Evolutionary conservation across 2,329 filamentous ascomycete species (phyloP).

Genomic region (Lojkania enalia): DNA sequence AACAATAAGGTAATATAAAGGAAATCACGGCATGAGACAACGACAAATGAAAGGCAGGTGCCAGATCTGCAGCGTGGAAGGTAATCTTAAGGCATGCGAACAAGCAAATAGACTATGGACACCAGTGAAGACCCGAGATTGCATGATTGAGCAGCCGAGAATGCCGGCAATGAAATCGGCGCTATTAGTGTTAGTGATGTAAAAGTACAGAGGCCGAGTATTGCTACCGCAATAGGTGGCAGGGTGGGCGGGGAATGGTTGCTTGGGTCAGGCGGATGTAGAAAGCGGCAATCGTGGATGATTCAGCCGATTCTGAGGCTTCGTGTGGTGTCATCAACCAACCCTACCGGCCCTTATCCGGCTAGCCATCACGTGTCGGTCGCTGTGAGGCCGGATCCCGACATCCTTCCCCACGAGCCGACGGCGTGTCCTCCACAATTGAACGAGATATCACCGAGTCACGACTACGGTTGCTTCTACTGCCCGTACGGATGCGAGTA

Average conservation of each 20-base stretch:
- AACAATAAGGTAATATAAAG: not conserved
- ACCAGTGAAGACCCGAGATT: conserved; percentile 12
- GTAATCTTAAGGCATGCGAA: conserved; percentile 12
- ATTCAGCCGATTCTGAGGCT: no score
- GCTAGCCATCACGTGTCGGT: no score
- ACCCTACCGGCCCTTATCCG: no score
- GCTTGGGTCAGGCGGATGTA: conserved; percentile 8
- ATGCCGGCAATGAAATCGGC: conserved; percentile 21
- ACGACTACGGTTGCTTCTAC: no score
- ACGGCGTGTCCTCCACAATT: not conserved
- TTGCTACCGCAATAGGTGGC: conserved; percentile 17
- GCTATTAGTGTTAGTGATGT: conserved; percentile 1
- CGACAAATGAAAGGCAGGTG: conserved; percentile 4
- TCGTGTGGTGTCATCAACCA: no score
- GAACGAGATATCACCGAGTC: not conserved
- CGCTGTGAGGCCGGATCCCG: not conserved
- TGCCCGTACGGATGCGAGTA: no score
- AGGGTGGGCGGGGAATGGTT: conserved; percentile 15
- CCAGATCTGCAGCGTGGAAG: not conserved
- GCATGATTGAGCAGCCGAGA: conserved; percentile 20
- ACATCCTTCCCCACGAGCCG: not conserved
- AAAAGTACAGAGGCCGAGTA: conserved; percentile 12
- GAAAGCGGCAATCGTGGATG: conserved; percentile 15
- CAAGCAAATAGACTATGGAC: not conserved
- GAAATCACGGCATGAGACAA: not conserved